Conservation (phyloP, 2,329 filamentous ascomycete species). For the Tolypocladium tropicale region DNA sequence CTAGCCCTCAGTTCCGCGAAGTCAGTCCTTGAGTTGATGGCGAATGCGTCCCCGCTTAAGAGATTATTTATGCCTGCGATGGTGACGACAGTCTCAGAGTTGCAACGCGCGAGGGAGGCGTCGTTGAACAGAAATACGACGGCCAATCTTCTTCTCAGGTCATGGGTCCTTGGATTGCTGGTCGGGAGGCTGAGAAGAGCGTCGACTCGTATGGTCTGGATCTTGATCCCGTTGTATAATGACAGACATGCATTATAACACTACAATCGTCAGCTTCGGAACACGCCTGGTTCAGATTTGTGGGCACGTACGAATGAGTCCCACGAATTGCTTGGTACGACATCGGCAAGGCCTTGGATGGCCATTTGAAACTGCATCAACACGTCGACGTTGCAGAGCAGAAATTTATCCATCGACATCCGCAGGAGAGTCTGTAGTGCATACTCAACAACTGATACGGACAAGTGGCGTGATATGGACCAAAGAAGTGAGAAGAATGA, state of each 20-base stretch:
- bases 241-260: slow-evolving; percentile 38
- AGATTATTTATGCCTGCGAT: slow-evolving; percentile 34
- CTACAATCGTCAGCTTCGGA: slow-evolving; percentile 21
- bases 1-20: slow-evolving; percentile 59
- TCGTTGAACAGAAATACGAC: slow-evolving; percentile 51
- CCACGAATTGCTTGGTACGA: slow-evolving; percentile 28
- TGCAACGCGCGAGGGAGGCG: slow-evolving; percentile 25
- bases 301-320: slow-evolving; percentile 32
- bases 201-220: slow-evolving; percentile 44
- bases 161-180: slow-evolving; percentile 36
- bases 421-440: slow-evolving; percentile 39
- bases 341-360: slow-evolving; percentile 30
- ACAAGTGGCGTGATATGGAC: slow-evolving; percentile 24
- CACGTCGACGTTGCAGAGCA: slow-evolving; percentile 33
- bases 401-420: slow-evolving; percentile 42
- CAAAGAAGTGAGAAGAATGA: slow-evolving; percentile 33
- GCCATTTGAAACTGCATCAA: slow-evolving; percentile 29
- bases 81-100: slow-evolving; percentile 30
- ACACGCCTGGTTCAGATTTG: not conserved
- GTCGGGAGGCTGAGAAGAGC: slow-evolving; percentile 50
- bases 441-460: slow-evolving; percentile 22
- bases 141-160: slow-evolving; percentile 57
- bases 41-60: slow-evolving; percentile 38
- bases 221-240: slow-evolving; percentile 32
- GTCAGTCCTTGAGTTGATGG: slow-evolving; percentile 46